These are phyloP conservation scores for Nothopassalora personata DNA, from an alignment of 2,329 filamentous ascomycete genomes.

Conservation along the genomic window DNA sequence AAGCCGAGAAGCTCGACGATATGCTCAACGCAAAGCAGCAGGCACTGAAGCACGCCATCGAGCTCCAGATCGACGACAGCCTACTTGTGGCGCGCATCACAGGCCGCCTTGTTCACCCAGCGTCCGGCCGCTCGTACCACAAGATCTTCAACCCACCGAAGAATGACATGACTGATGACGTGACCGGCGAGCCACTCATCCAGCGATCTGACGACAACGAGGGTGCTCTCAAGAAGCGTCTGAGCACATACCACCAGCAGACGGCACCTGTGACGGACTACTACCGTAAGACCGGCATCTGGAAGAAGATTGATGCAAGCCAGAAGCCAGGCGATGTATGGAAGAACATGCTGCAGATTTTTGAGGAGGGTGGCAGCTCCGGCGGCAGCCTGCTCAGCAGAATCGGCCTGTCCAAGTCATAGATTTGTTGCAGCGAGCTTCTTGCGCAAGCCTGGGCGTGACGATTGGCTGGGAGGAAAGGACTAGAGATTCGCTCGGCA, in stretches of 20 bases:
- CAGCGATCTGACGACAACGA: constrained; percentile 97
- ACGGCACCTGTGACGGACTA: constrained; percentile 88
- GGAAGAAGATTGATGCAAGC: constrained; percentile 90
- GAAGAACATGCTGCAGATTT: constrained; percentile 83
- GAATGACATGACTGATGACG: constrained; percentile 86
- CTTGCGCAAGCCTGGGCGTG: background rate
- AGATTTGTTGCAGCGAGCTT: constrained; percentile 2
- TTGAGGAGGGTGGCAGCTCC: constrained; percentile 49
- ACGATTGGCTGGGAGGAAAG: background rate
- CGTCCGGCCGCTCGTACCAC: constrained; percentile 95
- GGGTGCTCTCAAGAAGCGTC: constrained; percentile 89
- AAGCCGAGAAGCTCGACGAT: constrained; percentile 87
- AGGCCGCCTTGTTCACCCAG: constrained; percentile 89
- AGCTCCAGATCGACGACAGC: constrained; percentile 93
- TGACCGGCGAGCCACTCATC: constrained; percentile 93
- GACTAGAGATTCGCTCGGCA: background rate
- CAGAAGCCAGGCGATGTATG: constrained; percentile 94
- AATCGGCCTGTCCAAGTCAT: constrained; percentile 42
- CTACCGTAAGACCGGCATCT: constrained; percentile 97
- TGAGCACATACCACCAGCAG: constrained; percentile 89
- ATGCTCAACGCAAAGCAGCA: constrained; percentile 78
- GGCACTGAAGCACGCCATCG: constrained; percentile 87
- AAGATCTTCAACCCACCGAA: constrained; percentile 98
- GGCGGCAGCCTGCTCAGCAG: constrained; percentile 47
- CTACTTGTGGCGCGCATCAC: constrained; percentile 95